These are phyloP conservation scores for Coemansia linderi DNA, from an alignment of 371 early-diverging fungal species.

Conservation along the genomic window DNA sequence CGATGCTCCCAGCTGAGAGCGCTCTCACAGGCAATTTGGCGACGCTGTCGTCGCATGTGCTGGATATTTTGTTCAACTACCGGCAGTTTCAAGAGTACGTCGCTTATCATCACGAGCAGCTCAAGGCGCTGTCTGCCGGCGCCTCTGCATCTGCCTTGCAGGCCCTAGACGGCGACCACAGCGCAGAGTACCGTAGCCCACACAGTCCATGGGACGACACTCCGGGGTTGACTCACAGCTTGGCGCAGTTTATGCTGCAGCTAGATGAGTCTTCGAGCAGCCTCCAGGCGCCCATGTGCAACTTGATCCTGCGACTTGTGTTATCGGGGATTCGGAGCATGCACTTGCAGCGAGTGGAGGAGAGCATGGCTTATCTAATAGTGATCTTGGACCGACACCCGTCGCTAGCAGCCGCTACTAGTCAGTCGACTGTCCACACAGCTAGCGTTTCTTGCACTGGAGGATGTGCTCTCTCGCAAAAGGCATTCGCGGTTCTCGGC, in stretches of 20 bases:
- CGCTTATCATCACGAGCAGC: constrained; percentile 32
- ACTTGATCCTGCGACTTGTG: constrained; percentile 28
- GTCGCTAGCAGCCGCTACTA: neutral
- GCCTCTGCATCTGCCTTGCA: neutral
- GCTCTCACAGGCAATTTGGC: constrained; percentile 10
- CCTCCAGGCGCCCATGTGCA: constrained; percentile 23
- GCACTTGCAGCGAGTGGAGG: constrained; percentile 35
- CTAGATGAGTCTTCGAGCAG: constrained; percentile 10
- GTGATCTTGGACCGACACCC: constrained; percentile 39
- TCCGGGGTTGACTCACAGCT: constrained; percentile 21
- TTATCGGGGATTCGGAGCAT: constrained; percentile 47
- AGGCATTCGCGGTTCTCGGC: constrained; percentile 27
- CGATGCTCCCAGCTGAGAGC: neutral
- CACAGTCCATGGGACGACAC: constrained; percentile 53
- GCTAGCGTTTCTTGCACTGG: constrained; percentile 11
- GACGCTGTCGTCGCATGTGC: constrained; percentile 19
- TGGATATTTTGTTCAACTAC: constrained; percentile 44
- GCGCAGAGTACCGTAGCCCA: constrained; percentile 39
- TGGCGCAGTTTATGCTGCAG: constrained; percentile 39
- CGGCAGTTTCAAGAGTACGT: constrained; percentile 43
- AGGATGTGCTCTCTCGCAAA: constrained; percentile 15
- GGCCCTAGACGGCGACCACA: constrained; percentile 18
- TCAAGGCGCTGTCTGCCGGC: constrained; percentile 30
- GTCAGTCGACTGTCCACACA: neutral
- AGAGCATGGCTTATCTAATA: constrained; percentile 31